Percentiles rank a stretch among this genome's conserved stretches.
Conservation (phyloP, 192 early-diverging fungal species). For the Chytriomyces confervae region DNA sequence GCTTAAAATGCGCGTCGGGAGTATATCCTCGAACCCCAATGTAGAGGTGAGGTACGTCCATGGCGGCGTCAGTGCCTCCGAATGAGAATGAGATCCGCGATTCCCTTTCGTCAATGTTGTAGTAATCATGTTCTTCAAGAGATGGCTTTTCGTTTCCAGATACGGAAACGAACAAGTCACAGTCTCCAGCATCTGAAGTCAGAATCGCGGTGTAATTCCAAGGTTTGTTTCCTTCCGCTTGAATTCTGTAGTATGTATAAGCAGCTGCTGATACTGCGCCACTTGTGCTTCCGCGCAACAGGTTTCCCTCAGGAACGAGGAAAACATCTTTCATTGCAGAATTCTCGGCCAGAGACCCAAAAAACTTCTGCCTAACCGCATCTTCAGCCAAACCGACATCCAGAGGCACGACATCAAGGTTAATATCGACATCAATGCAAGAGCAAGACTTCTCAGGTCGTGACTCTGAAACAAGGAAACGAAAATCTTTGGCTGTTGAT, state of each 20-base stretch:
- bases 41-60: conserved; percentile 11
- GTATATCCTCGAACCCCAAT: conserved; percentile 24
- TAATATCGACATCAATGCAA: conserved; percentile 38
- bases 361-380: conserved; percentile 24
- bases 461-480: conserved; percentile 29
- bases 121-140: conserved; percentile 41
- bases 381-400: conserved; percentile 24
- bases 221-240: not conserved
- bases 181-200: conserved; percentile 27
- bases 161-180: conserved; percentile 46
- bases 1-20: not conserved
- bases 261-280: not conserved
- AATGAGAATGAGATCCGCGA: conserved; percentile 12
- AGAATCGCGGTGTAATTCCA: not conserved
- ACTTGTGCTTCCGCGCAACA: not conserved
- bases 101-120: conserved; percentile 33
- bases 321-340: not conserved
- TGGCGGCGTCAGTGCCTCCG: not conserved
- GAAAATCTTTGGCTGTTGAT: conserved; percentile 3
- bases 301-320: not conserved
- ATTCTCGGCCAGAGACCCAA: not conserved
- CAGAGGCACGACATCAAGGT: conserved; percentile 34
- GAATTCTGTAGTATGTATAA: conserved; percentile 6
- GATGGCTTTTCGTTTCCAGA: conserved; percentile 35
- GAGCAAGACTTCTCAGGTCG: conserved; percentile 17